Evolutionary conservation across 176 grass and related monocot species (phyloP).

Genomic region (Cocos nucifera): DNA sequence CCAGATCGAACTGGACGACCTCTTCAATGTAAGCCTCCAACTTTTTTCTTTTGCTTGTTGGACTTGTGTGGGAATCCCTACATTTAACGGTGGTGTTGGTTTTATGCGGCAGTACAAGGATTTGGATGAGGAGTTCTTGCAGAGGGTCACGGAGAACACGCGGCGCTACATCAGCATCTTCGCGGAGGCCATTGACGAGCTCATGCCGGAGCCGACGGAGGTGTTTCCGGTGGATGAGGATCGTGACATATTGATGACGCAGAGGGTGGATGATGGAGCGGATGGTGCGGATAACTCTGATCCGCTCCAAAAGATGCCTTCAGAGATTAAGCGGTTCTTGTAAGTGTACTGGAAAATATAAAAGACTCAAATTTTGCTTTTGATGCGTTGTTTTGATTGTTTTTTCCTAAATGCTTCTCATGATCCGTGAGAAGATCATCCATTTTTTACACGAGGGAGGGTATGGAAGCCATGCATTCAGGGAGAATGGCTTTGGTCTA

Average conservation of each 20-base stretch:
- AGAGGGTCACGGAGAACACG: slow-evolving; percentile 75
- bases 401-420: neutral
- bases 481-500: too few species aligned
- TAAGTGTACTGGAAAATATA: slow-evolving; percentile 22
- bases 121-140: slow-evolving; percentile 71
- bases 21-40: slow-evolving; percentile 42
- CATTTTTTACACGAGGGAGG: too few species aligned
- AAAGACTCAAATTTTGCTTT: neutral
- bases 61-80: neutral
- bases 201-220: slow-evolving; percentile 95
- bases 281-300: slow-evolving; percentile 39
- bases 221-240: slow-evolving; percentile 72
- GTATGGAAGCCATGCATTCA: too few species aligned
- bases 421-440: too few species aligned
- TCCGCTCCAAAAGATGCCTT: slow-evolving; percentile 78
- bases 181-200: slow-evolving; percentile 69
- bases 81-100: slow-evolving; percentile 12
- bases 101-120: slow-evolving; percentile 53
- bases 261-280: slow-evolving; percentile 70
- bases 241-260: slow-evolving; percentile 88
- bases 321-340: slow-evolving; percentile 96
- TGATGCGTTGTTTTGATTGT: neutral
- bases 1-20: slow-evolving; percentile 82
- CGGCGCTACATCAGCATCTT: slow-evolving; percentile 73
- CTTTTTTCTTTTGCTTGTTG: neutral